Conservation (phyloP, 2,329 filamentous ascomycete species). For the Thyridium curvatum region DNA sequence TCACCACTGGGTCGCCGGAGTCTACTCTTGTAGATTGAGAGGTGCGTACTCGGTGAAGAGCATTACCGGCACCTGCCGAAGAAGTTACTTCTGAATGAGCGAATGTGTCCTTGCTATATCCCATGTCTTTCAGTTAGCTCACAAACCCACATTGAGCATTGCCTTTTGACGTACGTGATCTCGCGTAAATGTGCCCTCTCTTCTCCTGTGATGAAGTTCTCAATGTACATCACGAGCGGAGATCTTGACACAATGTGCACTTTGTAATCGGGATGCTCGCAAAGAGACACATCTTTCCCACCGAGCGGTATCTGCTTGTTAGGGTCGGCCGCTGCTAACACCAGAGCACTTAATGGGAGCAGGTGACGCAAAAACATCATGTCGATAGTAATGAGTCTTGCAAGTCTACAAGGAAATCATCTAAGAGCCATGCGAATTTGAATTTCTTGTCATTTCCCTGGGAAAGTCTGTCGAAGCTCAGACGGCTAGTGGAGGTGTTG, state of each 20-base stretch:
- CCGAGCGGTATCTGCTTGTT: too few species aligned
- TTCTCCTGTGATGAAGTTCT: conserved; percentile 33
- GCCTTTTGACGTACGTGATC: conserved; percentile 25
- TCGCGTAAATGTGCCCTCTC: conserved; percentile 35
- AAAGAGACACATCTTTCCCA: background rate
- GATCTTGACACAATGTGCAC: conserved; percentile 38
- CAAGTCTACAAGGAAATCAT: too few species aligned
- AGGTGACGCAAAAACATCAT: too few species aligned
- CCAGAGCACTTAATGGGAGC: too few species aligned
- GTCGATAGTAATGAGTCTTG: too few species aligned
- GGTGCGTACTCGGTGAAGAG: conserved; percentile 30
- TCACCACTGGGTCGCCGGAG: conserved; percentile 32
- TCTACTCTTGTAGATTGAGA: conserved; percentile 37
- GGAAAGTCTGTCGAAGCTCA: too few species aligned
- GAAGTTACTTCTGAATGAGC: conserved; percentile 32
- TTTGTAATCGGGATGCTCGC: conserved; percentile 25
- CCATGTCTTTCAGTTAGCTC: background rate
- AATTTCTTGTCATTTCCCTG: too few species aligned
- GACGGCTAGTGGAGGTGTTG: too few species aligned
- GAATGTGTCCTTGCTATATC: conserved; percentile 32
- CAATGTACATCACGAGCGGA: conserved; percentile 42
- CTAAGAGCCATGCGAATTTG: too few species aligned
- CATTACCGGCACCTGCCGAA: conserved; percentile 16
- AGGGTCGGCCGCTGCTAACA: too few species aligned
- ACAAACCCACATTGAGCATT: too few species aligned